Evolutionary conservation across 1,284 basidiomycete species (phyloP).

Genomic region (Xanthoconium separans): DNA sequence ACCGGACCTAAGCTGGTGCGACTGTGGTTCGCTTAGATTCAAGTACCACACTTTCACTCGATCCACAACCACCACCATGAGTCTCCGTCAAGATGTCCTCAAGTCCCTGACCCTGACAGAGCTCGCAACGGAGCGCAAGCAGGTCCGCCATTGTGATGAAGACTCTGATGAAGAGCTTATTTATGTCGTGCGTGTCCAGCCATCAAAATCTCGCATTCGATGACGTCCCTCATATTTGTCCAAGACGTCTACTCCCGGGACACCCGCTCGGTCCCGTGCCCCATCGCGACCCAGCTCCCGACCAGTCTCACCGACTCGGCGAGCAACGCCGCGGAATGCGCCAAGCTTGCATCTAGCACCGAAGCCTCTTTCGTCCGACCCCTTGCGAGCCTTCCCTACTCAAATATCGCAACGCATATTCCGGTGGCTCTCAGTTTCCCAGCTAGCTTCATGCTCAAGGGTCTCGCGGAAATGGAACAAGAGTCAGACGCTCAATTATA

Average conservation of each 20-base stretch:
- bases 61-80: slow-evolving; percentile 45
- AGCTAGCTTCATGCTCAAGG: slow-evolving; percentile 73
- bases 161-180: slow-evolving; percentile 75
- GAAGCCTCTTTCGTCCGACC: slow-evolving; percentile 46
- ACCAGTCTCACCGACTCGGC: slow-evolving; percentile 58
- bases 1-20: too few species aligned
- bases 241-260: slow-evolving; percentile 68
- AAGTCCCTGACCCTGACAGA: slow-evolving; percentile 48
- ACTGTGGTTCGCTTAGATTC: too few species aligned
- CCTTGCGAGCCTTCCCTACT: slow-evolving; percentile 72
- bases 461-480: slow-evolving; percentile 85
- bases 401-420: slow-evolving; percentile 80
- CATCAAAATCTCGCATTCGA: not conserved
- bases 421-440: slow-evolving; percentile 55
- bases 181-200: slow-evolving; percentile 58
- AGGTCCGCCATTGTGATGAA: slow-evolving; percentile 35
- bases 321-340: slow-evolving; percentile 41
- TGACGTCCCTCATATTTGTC: slow-evolving; percentile 4
- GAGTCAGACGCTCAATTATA: slow-evolving; percentile 88
- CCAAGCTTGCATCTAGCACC: slow-evolving; percentile 23
- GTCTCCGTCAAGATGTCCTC: slow-evolving; percentile 71
- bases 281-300: slow-evolving; percentile 51
- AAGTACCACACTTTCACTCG: too few species aligned
- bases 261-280: slow-evolving; percentile 57
- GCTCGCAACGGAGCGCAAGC: slow-evolving; percentile 18